Evolutionary conservation across 352 stramenopile genomes (phyloP).

Genomic region (Phytophthora litchii): DNA sequence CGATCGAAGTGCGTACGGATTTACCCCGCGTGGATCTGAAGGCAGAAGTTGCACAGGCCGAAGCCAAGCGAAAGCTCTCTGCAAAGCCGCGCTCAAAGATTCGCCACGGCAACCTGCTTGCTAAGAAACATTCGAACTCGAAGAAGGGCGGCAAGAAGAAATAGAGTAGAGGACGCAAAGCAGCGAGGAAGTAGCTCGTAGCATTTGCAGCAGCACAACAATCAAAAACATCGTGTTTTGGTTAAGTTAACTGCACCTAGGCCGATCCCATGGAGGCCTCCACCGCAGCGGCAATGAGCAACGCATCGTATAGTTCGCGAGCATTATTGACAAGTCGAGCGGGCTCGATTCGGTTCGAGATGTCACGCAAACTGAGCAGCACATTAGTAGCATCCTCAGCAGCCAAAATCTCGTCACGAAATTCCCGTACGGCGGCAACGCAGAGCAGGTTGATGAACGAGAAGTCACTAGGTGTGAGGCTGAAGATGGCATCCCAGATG

Average conservation of each 20-base stretch:
- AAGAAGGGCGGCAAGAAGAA: constrained; percentile 41
- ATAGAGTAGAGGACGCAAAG: constrained; percentile 16
- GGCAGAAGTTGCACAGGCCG: constrained; percentile 22
- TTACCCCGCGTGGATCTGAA: constrained; percentile 74
- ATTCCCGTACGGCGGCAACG: constrained; percentile 72
- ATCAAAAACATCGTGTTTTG: too few relatives aligned
- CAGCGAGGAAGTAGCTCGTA: too few relatives aligned
- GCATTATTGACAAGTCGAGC: constrained; percentile 64
- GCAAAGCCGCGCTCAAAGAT: constrained; percentile 31
- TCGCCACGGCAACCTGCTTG: constrained; percentile 39
- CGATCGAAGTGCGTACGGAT: constrained; percentile 67
- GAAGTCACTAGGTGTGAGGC: constrained; percentile 69
- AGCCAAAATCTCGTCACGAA: constrained; percentile 63
- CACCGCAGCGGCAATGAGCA: constrained; percentile 65
- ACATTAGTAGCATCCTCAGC: constrained; percentile 66
- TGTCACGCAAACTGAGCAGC: constrained; percentile 61
- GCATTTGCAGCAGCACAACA: too few relatives aligned
- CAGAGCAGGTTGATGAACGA: constrained; percentile 82
- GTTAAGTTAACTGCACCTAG: constrained; percentile 21
- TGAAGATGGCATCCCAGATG: constrained; percentile 83
- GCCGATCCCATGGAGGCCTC: constrained; percentile 45
- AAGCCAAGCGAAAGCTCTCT: constrained; percentile 23
- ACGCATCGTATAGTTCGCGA: constrained; percentile 66
- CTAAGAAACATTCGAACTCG: constrained; percentile 32
- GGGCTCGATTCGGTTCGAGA: constrained; percentile 53